Evolutionary conservation across 2,329 filamentous ascomycete genomes (phyloP), one percentile per base, ranked within the genome.

Genomic region (Taxawa tesnikishii): DNA sequence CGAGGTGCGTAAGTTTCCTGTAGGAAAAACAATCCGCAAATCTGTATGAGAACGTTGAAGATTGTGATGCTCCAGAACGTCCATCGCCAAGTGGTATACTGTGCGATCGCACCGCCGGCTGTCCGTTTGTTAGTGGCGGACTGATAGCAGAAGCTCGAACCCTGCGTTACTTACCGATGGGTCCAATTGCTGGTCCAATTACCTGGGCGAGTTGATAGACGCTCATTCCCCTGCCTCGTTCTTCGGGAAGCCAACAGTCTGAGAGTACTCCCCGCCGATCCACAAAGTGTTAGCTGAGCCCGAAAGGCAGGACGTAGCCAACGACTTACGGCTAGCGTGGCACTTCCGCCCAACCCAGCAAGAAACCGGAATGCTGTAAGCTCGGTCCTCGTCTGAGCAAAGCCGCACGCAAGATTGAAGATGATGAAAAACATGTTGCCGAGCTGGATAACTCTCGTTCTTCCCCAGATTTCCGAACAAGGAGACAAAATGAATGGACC

Each of bases 51-150:
- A 10, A 64, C 73, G 25, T 79, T 62, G 15, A 88, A 52, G 45
- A 92, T 90, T 7, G 87, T 63, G 46, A 87, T 82, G 43, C 90
- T 72, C 78, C 80, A 87, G 60, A 88, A 88, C 0, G 88, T 63
- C 82, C 82, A 90, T 42, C 83, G 63, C 83, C 83, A 83, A 0
- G 67, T 73, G 6, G 65, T 70, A 34, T 67, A 57, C 42, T 75
- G 55, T 1, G 71, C 62, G 15, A 82, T 70, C 45, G 73, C 78
- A 0, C 70, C 73, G n/a, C n/a, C n/a, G n/a, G n/a, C n/a, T n/a
- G n/a, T n/a, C n/a, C n/a, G n/a, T n/a, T n/a, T n/a, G n/a, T n/a
- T n/a, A n/a, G n/a, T n/a, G n/a, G n/a, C n/a, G n/a, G n/a, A n/a
- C n/a, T n/a, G n/a, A n/a, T n/a, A n/a, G n/a, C n/a, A n/a, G n/a